Evolutionary conservation across 2,329 filamentous ascomycete species (phyloP).

Genomic region (Aspergillus tamarii): DNA sequence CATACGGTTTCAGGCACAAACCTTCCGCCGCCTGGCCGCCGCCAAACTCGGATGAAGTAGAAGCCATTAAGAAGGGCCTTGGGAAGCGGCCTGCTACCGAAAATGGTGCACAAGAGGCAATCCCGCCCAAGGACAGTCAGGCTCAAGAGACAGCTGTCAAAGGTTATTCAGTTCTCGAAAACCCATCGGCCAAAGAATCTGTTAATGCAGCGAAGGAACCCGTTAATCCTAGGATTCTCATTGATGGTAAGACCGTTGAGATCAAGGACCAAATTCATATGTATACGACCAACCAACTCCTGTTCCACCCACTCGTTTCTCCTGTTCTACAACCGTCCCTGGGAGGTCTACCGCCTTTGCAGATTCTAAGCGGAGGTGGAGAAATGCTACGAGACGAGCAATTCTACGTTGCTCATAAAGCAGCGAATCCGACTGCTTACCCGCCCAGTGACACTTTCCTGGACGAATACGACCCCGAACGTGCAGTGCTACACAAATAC

Average conservation of each 20-base stretch:
- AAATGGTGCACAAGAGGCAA: slow-evolving; percentile 25
- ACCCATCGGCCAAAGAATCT: slow-evolving; percentile 18
- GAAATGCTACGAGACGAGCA: slow-evolving; percentile 93
- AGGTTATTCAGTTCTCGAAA: slow-evolving; percentile 31
- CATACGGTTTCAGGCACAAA: slow-evolving; percentile 84
- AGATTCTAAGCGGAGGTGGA: slow-evolving; percentile 84
- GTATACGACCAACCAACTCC: slow-evolving; percentile 79
- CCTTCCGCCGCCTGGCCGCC: slow-evolving; percentile 93
- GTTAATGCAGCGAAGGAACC: slow-evolving; percentile 14
- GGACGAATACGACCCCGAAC: slow-evolving; percentile 62
- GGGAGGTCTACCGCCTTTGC: slow-evolving; percentile 83
- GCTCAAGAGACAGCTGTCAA: slow-evolving; percentile 38
- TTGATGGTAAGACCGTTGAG: slow-evolving; percentile 71
- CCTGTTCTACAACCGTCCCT: slow-evolving; percentile 85
- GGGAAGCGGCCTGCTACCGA: slow-evolving; percentile 45
- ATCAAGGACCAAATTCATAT: slow-evolving; percentile 94
- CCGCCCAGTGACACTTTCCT: slow-evolving; percentile 68
- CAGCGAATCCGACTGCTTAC: slow-evolving; percentile 79
- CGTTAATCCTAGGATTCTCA: slow-evolving; percentile 63
- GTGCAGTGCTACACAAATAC: slow-evolving; percentile 63
- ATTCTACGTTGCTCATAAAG: slow-evolving; percentile 93
- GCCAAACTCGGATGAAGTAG: slow-evolving; percentile 75
- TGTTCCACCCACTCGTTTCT: slow-evolving; percentile 87
- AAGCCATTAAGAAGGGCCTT: slow-evolving; percentile 50
- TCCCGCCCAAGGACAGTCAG: slow-evolving; percentile 21